Percentiles rank a stretch among this genome's conserved stretches.
Evolutionary conservation across 768 basidiomycete species (phyloP).

Genomic region (Mycena sanguinolenta): DNA sequence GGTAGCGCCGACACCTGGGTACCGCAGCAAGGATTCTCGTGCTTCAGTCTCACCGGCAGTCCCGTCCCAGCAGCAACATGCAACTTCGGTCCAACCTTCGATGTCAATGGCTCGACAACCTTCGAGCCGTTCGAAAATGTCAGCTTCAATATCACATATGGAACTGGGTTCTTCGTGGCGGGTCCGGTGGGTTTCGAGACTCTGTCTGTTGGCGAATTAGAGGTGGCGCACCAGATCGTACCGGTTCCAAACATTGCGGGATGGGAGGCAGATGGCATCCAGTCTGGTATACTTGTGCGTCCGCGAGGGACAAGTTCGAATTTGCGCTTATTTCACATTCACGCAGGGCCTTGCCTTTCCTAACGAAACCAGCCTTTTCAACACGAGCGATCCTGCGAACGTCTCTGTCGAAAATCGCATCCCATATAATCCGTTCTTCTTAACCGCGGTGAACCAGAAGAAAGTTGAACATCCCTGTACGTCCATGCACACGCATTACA

Average conservation of each 20-base stretch:
- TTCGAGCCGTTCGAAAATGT: constrained; percentile 30
- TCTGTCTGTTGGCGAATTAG: constrained; percentile 34
- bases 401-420: constrained; percentile 21
- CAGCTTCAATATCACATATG: constrained; percentile 37
- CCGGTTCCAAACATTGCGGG: constrained; percentile 30
- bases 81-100: constrained; percentile 36
- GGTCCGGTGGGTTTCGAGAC: constrained; percentile 38
- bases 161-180: constrained; percentile 34
- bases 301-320: neutral
- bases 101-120: constrained; percentile 29
- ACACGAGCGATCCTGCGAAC: constrained; percentile 33
- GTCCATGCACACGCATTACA: neutral
- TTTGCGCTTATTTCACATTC: neutral
- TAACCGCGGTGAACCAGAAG: constrained; percentile 38
- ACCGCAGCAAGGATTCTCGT: constrained; percentile 35
- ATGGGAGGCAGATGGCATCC: neutral
- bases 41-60: constrained; percentile 30
- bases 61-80: constrained; percentile 29
- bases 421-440: constrained; percentile 39
- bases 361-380: constrained; percentile 34
- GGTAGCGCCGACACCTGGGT: constrained; percentile 40
- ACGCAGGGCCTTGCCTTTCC: constrained; percentile 37
- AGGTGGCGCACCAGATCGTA: constrained; percentile 34
- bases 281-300: constrained; percentile 25
- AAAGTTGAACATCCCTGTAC: constrained; percentile 35